Percentiles rank a stretch among this genome's conserved stretches.
These are phyloP conservation scores for Retiboletus flavoniger DNA, from an alignment of 1,284 basidiomycete genomes.

Conservation along the genomic window DNA sequence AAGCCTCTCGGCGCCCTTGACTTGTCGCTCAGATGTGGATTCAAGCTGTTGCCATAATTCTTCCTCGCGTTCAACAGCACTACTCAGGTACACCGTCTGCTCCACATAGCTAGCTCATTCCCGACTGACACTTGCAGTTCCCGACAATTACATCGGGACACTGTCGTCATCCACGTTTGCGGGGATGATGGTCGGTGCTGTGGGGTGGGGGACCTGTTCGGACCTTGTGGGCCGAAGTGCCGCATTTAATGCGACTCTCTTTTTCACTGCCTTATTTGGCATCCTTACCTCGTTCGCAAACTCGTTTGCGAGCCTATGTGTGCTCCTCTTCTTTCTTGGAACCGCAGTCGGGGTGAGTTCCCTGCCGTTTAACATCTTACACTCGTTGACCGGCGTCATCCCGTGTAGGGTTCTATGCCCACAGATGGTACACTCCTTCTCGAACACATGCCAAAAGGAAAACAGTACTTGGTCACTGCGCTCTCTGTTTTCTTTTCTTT, in stretches of 20 bases:
- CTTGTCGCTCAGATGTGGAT: constrained; percentile 76
- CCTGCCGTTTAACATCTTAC: neutral
- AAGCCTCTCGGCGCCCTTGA: constrained; percentile 28
- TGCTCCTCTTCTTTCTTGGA: constrained; percentile 84
- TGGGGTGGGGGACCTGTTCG: constrained; percentile 88
- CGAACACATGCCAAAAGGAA: constrained; percentile 90
- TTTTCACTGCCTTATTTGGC: constrained; percentile 89
- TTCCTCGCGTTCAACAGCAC: constrained; percentile 90
- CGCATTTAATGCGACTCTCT: constrained; percentile 91
- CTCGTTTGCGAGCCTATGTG: constrained; percentile 73
- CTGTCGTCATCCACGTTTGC: constrained; percentile 82
- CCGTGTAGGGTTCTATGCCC: constrained; percentile 83
- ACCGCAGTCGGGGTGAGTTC: constrained; percentile 78
- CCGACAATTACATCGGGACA: constrained; percentile 71
- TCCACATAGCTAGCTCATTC: constrained; percentile 9
- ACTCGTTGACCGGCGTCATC: constrained; percentile 6
- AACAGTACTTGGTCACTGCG: constrained; percentile 91
- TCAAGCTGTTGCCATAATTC: constrained; percentile 84
- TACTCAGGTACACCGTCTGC: constrained; percentile 56
- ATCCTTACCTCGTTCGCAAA: constrained; percentile 75
- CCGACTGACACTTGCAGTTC: constrained; percentile 45
- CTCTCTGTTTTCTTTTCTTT: constrained; percentile 96
- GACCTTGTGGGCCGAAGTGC: constrained; percentile 82
- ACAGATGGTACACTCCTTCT: constrained; percentile 94
- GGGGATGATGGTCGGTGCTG: constrained; percentile 95